Evolutionary conservation across 129 eudicot species (phyloP).

Genomic region (Escallonia herrerae): DNA sequence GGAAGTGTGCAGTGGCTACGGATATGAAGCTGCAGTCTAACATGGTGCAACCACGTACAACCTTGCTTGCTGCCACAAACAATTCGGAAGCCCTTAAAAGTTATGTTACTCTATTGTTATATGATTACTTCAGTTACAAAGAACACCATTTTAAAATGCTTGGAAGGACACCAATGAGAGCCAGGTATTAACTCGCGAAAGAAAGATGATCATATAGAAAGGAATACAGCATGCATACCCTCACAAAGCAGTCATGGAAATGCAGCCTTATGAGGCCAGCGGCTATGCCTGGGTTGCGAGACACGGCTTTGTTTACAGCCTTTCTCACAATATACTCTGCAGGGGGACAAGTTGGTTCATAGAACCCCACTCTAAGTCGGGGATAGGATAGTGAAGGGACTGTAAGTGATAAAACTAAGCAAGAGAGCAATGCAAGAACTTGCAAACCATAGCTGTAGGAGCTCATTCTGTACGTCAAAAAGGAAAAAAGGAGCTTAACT

Average conservation of each 20-base stretch:
- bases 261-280: conserved; percentile 44
- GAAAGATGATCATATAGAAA: no score
- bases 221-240: conserved; percentile 14
- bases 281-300: conserved; percentile 30
- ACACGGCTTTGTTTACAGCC: conserved; percentile 17
- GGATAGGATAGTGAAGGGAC: not conserved
- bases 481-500: no score
- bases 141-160: no score
- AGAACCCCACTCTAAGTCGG: conserved; percentile 28
- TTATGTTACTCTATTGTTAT: no score
- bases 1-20: no score
- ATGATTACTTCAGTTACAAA: no score
- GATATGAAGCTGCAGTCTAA: no score
- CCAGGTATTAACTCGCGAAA: no score
- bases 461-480: not conserved
- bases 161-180: no score
- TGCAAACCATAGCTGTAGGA: not conserved
- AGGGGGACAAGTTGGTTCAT: conserved; percentile 13
- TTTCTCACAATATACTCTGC: conserved; percentile 21
- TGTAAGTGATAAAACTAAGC: conserved; percentile 7
- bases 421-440: not conserved
- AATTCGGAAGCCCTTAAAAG: no score
- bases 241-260: conserved; percentile 52
- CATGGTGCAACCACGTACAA: no score
- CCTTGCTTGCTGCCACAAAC: no score